Base-by-base conservation (phyloP, 352 stramenopile genomes). In the Phytophthora pluvialis region DNA sequence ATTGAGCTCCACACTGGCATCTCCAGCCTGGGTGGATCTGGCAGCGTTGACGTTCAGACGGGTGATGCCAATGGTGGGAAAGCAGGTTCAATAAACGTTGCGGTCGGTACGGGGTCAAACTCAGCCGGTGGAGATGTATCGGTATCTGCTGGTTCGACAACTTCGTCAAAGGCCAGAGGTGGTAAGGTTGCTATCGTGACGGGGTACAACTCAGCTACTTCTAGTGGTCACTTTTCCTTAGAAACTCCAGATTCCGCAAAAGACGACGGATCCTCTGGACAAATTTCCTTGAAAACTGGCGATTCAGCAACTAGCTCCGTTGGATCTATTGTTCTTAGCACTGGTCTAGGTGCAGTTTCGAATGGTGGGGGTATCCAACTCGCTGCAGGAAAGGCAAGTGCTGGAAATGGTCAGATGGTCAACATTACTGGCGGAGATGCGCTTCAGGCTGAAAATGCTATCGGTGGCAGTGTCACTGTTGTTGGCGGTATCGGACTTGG, bases 311-410 rank as follows among this genome's bases (percentile, higher is more conserved):
- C 43, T 11, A 72, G 60, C 35, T 63, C 42, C 3, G 72, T 70
- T 35, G 84, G 84, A 25, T 72, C 73, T 28, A 77, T 93, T 53
- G 42, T 74, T 16, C 47, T 93, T 31, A 71, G 70, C 16, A 82
- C 72, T 50, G 84, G 84, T n/a, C 49, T 77, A 25, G 70, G 83
- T 36, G 68, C 61, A 6, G 65, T 67, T 13, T 46, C 61, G 21
- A 39, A 73, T 60, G 73, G 75, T 15, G 71, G 62, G 5, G 64
- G 80, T 26, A 78, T 91, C 46, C 48, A 67, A 50, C 16, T 91
- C 44, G 28, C 40, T 42, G 72, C 68, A 48, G 82, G 80, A 6
- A 60, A 79, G 48, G 63, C 78, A 46, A 68, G 44, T 43, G 54
- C 66, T 47, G 64, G 60, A 31, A 74, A 72, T 25, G 81, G 78